phyloP scores from a whole-genome alignment of 2,329 filamentous ascomycete genomes.

The Epichloe gansuensis region DNA sequence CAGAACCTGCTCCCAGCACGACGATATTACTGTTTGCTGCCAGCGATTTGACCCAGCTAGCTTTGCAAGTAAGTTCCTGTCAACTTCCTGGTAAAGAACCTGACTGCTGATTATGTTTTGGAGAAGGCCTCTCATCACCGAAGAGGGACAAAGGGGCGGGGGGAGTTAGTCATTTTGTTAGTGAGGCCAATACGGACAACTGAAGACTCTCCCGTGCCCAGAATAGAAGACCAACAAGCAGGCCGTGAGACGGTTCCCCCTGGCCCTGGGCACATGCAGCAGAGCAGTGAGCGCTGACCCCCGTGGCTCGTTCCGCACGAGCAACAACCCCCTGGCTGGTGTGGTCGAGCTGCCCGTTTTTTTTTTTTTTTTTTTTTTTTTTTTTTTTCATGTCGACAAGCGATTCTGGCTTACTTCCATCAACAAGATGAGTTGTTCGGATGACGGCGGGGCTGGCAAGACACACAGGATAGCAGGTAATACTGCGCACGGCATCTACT shows the following conservation, averaged over 20 bases:
- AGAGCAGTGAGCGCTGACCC: not conserved
- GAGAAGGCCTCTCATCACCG: too few relatives aligned
- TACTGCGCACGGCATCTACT: not conserved
- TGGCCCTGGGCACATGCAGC: too few relatives aligned
- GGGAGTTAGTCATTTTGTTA: too few relatives aligned
- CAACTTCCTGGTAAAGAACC: too few relatives aligned
- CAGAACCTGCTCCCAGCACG: not conserved
- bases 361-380: not conserved
- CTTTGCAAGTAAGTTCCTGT: too few relatives aligned
- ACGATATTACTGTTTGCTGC: not conserved
- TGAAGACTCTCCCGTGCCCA: too few relatives aligned
- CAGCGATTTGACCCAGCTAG: too few relatives aligned
- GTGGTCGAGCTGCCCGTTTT: not conserved
- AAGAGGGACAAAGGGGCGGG: too few relatives aligned
- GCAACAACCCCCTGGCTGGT: not conserved
- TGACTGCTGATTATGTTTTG: too few relatives aligned
- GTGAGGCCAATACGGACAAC: too few relatives aligned
- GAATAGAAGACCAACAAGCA: not conserved
- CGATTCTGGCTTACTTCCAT: not conserved
- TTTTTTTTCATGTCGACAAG: not conserved
- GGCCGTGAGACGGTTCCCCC: not conserved
- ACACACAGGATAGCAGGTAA: not conserved
- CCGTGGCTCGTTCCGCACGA: not conserved
- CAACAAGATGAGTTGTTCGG: not conserved
- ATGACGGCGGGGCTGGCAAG: conserved; percentile 3